Conservation (phyloP, 306 rosid genomes). For the Lotus japonicus region DNA sequence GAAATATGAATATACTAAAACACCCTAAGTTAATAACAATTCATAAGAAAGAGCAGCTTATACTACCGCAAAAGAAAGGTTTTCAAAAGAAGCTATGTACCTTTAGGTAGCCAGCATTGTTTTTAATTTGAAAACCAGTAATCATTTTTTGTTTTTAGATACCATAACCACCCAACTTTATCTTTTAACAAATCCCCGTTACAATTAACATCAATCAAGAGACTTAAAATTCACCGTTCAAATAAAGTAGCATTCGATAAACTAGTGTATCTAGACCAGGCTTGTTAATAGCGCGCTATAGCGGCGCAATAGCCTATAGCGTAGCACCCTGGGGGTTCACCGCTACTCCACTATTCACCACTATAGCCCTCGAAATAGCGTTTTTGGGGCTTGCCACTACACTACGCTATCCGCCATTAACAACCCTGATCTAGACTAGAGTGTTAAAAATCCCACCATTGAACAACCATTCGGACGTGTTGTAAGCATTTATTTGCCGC, state of each 20-base stretch:
- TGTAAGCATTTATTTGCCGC: constrained; percentile 63
- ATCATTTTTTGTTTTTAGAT: constrained; percentile 2
- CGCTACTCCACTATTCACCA: too few species aligned
- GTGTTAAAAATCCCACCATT: constrained; percentile 46
- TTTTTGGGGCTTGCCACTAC: too few species aligned
- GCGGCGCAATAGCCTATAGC: too few species aligned
- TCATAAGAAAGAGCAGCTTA: not conserved
- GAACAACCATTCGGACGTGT: constrained; percentile 83
- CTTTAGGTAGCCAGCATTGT: not conserved
- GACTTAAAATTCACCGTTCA: not conserved
- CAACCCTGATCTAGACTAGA: not conserved
- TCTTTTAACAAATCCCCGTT: not conserved
- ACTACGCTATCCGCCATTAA: too few species aligned
- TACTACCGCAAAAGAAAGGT: not conserved
- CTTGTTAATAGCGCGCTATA: too few species aligned
- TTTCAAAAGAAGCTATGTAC: not conserved
- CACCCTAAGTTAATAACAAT: not conserved
- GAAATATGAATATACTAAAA: not conserved
- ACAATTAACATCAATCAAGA: constrained; percentile 10
- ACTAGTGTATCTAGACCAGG: not conserved
- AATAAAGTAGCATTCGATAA: not conserved
- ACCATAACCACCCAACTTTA: constrained; percentile 1
- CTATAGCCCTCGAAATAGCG: too few species aligned
- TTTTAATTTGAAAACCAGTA: constrained; percentile 1
- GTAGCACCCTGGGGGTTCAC: too few species aligned